Conservation (phyloP, 1,139 yeast species). For the Debaryomyces robertsiae region DNA sequence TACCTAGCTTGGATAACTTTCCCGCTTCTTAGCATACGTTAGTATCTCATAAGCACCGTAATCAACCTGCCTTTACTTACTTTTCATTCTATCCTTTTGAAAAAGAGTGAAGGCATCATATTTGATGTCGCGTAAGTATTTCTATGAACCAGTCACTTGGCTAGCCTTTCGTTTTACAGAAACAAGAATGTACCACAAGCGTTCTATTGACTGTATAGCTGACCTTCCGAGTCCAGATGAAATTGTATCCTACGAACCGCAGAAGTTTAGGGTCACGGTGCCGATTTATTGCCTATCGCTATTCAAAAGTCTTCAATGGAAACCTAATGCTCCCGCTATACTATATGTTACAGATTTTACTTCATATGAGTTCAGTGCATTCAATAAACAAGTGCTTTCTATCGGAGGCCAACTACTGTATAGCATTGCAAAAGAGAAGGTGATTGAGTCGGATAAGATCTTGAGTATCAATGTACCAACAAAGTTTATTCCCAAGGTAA, state of each 20-base stretch:
- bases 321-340: conserved; percentile 17
- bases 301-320: conserved; percentile 16
- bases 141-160: too few species aligned
- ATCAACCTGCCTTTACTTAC: background rate
- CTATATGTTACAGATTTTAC: conserved; percentile 25
- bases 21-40: conserved; percentile 14
- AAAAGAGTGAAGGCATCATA: too few species aligned
- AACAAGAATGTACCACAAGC: background rate
- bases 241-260: conserved; percentile 1
- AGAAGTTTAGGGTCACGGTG: conserved; percentile 12
- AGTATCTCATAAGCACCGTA: conserved; percentile 7
- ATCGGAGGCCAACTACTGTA: conserved; percentile 14
- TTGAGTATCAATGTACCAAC: conserved; percentile 16
- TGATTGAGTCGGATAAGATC: conserved; percentile 10
- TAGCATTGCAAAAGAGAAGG: conserved; percentile 5
- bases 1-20: conserved; percentile 25
- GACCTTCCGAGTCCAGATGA: conserved; percentile 9
- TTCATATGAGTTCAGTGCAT: conserved; percentile 16
- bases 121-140: too few species aligned
- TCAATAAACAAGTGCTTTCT: conserved; percentile 16
- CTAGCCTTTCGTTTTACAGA: too few species aligned
- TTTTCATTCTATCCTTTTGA: conserved; percentile 1
- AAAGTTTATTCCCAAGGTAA: conserved; percentile 9
- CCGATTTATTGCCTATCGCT: conserved; percentile 18
- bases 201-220: conserved; percentile 4